Evolutionary conservation across 2,329 filamentous ascomycete genomes (phyloP).

Genomic region (Diaporthe batatas): DNA sequence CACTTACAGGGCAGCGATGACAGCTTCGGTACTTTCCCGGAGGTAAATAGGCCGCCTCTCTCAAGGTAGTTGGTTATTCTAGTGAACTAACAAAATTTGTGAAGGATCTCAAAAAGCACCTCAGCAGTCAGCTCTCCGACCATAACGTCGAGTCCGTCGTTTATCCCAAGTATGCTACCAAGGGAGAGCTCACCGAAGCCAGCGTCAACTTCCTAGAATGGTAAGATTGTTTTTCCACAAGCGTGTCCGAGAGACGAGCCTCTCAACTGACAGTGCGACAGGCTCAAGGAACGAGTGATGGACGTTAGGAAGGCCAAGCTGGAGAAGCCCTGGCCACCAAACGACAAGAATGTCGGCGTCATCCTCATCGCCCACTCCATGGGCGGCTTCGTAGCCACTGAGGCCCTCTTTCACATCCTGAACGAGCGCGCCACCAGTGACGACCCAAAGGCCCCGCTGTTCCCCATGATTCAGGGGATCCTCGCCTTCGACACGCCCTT

Average conservation of each 20-base stretch:
- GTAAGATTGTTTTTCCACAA: conserved; percentile 47
- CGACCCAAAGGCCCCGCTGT: conserved; percentile 62
- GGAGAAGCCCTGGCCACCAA: conserved; percentile 79
- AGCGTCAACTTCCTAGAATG: conserved; percentile 62
- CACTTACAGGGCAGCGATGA: conserved; percentile 71
- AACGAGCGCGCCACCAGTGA: conserved; percentile 66
- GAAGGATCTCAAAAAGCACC: conserved; percentile 67
- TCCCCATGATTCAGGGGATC: conserved; percentile 84
- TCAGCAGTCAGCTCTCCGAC: conserved; percentile 71
- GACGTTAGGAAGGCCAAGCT: conserved; percentile 79
- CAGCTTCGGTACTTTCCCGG: conserved; percentile 77
- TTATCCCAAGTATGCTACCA: conserved; percentile 81
- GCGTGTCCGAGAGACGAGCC: not conserved
- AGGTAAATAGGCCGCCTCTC: conserved; percentile 49
- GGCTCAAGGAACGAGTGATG: conserved; percentile 85
- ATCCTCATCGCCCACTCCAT: conserved; percentile 87
- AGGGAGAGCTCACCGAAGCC: conserved; percentile 72
- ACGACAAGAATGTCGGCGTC: conserved; percentile 84
- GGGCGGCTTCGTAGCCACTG: conserved; percentile 88
- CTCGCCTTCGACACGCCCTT: conserved; percentile 90
- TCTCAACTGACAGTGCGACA: conserved; percentile 50
- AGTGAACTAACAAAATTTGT: conserved; percentile 4
- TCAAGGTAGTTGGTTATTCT: not conserved
- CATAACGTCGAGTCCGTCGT: conserved; percentile 72
- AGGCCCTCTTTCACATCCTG: conserved; percentile 80